Conservation (phyloP, 768 basidiomycete species). For the Lentinula guzmanii region DNA sequence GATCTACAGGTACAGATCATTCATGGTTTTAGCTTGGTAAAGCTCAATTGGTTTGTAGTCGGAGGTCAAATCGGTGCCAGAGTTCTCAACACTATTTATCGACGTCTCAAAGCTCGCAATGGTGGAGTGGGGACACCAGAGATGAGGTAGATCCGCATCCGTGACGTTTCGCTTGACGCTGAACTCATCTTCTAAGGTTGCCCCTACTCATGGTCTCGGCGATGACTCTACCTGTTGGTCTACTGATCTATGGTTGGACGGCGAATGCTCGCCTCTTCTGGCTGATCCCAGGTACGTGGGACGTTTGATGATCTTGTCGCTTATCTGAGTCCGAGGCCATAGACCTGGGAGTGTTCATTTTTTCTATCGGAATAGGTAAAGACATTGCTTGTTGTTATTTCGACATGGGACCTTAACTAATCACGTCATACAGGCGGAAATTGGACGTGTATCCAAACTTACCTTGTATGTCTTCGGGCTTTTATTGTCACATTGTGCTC, state of each 20-base stretch:
- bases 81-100: constrained; percentile 42
- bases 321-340: constrained; percentile 1
- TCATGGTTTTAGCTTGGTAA: not conserved
- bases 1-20: constrained; percentile 26
- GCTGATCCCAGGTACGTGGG: constrained; percentile 45
- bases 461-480: constrained; percentile 34
- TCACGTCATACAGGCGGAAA: constrained; percentile 21
- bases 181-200: constrained; percentile 14
- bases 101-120: constrained; percentile 36
- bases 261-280: constrained; percentile 45
- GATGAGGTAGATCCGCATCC: constrained; percentile 26
- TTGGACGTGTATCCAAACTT: constrained; percentile 48
- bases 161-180: not conserved
- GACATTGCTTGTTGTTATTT: constrained; percentile 25
- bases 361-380: constrained; percentile 41
- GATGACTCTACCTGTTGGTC: constrained; percentile 49
- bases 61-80: constrained; percentile 37
- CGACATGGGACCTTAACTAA: constrained; percentile 13
- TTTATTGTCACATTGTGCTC: not conserved
- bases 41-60: constrained; percentile 12
- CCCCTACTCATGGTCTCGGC: constrained; percentile 42
- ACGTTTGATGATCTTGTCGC: not conserved
- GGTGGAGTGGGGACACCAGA: constrained; percentile 52
- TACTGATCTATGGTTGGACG: constrained; percentile 61
- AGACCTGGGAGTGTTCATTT: constrained; percentile 38